Conservation (phyloP, 768 basidiomycete genomes). For the Phlebiopsis flavidoalba region DNA sequence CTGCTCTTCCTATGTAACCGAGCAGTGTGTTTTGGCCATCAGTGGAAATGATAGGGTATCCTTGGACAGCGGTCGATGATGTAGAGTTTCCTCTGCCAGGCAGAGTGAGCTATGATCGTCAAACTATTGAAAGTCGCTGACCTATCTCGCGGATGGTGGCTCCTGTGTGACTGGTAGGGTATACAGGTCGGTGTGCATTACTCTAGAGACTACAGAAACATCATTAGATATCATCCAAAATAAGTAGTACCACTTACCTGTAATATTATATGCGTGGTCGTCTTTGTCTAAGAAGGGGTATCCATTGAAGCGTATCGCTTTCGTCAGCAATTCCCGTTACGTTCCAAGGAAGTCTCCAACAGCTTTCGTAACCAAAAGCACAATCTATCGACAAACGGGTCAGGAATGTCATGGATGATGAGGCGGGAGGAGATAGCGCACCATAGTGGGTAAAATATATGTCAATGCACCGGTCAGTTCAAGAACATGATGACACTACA, state of each 20-base stretch:
- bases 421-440: constrained; percentile 32
- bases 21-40: constrained; percentile 56
- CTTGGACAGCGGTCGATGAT: constrained; percentile 74
- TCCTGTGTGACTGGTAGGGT: constrained; percentile 66
- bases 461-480: constrained; percentile 96
- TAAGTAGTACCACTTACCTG: constrained; percentile 49
- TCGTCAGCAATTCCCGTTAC: constrained; percentile 95
- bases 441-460: constrained; percentile 98
- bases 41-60: constrained; percentile 82
- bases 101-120: background rate
- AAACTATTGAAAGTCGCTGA: constrained; percentile 30
- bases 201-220: constrained; percentile 61
- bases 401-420: background rate
- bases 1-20: constrained; percentile 86
- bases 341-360: constrained; percentile 93
- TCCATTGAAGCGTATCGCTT: constrained; percentile 94
- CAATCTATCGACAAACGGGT: constrained; percentile 58
- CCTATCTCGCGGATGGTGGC: constrained; percentile 78
- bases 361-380: constrained; percentile 92
- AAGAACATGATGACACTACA: constrained; percentile 99
- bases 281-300: constrained; percentile 97
- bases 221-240: background rate
- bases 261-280: constrained; percentile 86
- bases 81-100: constrained; percentile 61
- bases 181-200: constrained; percentile 82